Base-by-base conservation (phyloP, 352 stramenopile species). In the Pythium vanterpoolii region DNA sequence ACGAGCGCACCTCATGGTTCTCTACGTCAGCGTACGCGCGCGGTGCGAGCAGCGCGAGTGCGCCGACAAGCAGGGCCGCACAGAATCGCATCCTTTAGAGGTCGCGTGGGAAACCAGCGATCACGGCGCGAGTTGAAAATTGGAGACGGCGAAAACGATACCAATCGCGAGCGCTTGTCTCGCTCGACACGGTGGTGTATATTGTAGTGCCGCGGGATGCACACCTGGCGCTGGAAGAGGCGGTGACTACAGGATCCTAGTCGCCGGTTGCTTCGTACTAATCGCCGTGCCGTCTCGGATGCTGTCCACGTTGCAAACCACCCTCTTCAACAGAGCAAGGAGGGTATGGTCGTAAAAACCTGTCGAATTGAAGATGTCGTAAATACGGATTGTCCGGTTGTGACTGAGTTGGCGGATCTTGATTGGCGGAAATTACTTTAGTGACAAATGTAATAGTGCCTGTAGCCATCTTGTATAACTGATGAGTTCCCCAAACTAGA, bases 291-390 rank as follows among this genome's bases (percentile, higher is more conserved):
- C 19, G 51, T 58, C 47, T 52, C 34, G 52, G 42, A 19, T 31
- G 49, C 44, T 53, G n/a, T 60, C 58, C 58, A 66, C 58, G 58
- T 66, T 66, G 58, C 57, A 11, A 55, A 55, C 56, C 56, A 38
- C 47, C 56, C 46, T 63, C 56, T 63, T 63, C 56, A 63, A 63
- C 56, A 31, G 44, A 16, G 34, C 23, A 45, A 39, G 21, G 46
- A 40, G 36, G 45, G 23, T n/a, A 21, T 13, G 19, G 33, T 42
- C 21, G 23, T 42, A 42, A 43, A 43, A 56, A 56, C 19, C 18
- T 6, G 9, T 24, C 14, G 3, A 26, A n/a, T 39, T 39, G 45
- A 21, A 57, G 19, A n/a, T 26, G 5, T 4, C 28, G 55, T 62
- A 62, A 47, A 24, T 56, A 62, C 56, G 36, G 8, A 28, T 21